These are phyloP conservation scores for Sclerotinia minor DNA, from an alignment of 2,329 filamentous ascomycete species.

Conservation along the genomic window DNA sequence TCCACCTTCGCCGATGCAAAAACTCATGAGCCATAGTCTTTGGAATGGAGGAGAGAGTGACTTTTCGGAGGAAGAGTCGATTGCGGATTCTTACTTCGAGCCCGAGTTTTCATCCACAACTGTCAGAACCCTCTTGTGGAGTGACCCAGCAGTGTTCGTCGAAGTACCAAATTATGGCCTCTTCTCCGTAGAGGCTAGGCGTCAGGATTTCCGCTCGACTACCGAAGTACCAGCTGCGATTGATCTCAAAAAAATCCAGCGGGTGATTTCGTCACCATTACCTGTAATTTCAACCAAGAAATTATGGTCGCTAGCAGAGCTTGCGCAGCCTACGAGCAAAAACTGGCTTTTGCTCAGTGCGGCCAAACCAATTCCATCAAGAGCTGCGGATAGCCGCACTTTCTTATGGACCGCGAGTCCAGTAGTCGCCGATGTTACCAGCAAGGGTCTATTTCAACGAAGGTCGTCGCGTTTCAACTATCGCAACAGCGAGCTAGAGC, in stretches of 20 bases:
- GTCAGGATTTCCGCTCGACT: constrained; percentile 31
- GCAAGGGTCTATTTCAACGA: constrained; percentile 32
- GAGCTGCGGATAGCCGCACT: background rate
- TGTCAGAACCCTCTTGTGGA: constrained; percentile 27
- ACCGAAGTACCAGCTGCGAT: constrained; percentile 31
- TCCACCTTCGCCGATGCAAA: constrained; percentile 24
- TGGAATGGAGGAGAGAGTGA: constrained; percentile 25
- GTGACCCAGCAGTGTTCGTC: constrained; percentile 1
- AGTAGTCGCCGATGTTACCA: background rate
- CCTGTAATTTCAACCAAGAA: constrained; percentile 30
- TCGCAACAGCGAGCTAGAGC: constrained; percentile 31
- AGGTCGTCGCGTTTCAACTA: constrained; percentile 26
- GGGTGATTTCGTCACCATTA: constrained; percentile 22
- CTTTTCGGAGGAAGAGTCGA: background rate
- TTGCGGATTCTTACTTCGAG: background rate
- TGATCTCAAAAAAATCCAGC: constrained; percentile 28
- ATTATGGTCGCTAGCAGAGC: constrained; percentile 30
- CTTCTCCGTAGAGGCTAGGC: constrained; percentile 28
- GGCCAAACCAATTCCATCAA: background rate
- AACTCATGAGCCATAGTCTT: constrained; percentile 28
- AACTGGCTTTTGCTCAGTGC: constrained; percentile 29
- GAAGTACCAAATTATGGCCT: constrained; percentile 29
- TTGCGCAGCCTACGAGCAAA: background rate
- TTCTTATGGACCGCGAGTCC: constrained; percentile 30
- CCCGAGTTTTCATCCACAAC: background rate